These are phyloP conservation scores for Clavispora fructus DNA, from an alignment of 805 yeast genomes.

Conservation along the genomic window DNA sequence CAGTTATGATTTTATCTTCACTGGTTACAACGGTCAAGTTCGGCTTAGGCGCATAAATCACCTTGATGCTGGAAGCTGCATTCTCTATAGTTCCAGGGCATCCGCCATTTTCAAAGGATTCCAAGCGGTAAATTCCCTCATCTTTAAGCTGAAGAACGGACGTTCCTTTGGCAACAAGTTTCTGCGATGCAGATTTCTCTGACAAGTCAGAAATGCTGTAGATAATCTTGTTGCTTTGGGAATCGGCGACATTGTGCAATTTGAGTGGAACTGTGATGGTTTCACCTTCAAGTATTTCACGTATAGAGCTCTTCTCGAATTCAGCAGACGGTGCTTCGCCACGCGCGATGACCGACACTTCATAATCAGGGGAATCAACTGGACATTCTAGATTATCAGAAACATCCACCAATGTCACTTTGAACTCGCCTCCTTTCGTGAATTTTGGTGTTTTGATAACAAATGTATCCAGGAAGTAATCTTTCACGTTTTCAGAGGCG, in stretches of 20 bases:
- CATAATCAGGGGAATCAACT: conserved; percentile 62
- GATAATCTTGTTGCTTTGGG: conserved; percentile 25
- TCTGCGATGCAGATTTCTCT: conserved; percentile 7
- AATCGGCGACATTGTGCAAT: conserved; percentile 29
- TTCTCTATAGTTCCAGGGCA: conserved; percentile 38
- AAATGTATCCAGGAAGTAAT: conserved; percentile 21
- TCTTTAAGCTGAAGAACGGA: conserved; percentile 23
- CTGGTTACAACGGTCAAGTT: conserved; percentile 12
- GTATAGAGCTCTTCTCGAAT: conserved; percentile 22
- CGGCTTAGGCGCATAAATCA: conserved; percentile 22
- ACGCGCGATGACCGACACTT: conserved; percentile 61
- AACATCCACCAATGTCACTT: conserved; percentile 56
- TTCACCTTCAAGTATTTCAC: conserved; percentile 58
- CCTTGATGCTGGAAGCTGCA: conserved; percentile 10
- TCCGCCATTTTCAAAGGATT: conserved; percentile 35
- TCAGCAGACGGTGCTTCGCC: conserved; percentile 55
- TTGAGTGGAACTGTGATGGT: conserved; percentile 49
- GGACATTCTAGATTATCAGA: conserved; percentile 75
- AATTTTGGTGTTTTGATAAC: conserved; percentile 52
- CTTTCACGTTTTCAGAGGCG: conserved; percentile 27
- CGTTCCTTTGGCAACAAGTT: conserved; percentile 7
- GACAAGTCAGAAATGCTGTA: conserved; percentile 24
- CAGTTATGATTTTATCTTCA: neutral
- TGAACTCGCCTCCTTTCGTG: conserved; percentile 67
- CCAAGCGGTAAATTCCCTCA: conserved; percentile 41